phyloP scores from a whole-genome alignment of 345 rosid species.

The Rhizophora mangle region DNA sequence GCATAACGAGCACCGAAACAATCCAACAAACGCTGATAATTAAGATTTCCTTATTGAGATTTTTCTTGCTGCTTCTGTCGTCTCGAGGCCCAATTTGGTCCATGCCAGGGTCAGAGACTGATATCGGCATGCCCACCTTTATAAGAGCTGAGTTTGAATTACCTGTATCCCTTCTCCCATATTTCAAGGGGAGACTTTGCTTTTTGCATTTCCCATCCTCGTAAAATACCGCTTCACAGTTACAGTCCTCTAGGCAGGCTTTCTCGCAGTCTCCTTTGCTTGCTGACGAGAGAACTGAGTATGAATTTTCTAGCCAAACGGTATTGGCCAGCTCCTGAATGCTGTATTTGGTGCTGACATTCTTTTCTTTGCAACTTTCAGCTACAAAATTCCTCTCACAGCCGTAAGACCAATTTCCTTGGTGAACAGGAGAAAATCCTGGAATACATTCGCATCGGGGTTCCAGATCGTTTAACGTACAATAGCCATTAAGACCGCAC shows the following conservation, averaged over 20 bases:
- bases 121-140: slow-evolving; percentile 7
- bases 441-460: slow-evolving; percentile 19
- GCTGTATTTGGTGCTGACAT: slow-evolving; percentile 1
- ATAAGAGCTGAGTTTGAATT: slow-evolving; percentile 11
- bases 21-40: slow-evolving; percentile 2
- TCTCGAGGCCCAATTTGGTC: not conserved
- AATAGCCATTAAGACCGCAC: slow-evolving; percentile 32
- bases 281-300: not conserved
- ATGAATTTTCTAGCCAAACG: slow-evolving; percentile 14
- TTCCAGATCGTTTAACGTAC: slow-evolving; percentile 2
- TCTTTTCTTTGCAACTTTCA: slow-evolving; percentile 10
- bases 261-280: slow-evolving; percentile 11
- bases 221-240: slow-evolving; percentile 31
- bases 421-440: slow-evolving; percentile 12
- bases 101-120: not conserved
- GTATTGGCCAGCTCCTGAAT: slow-evolving; percentile 10
- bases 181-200: slow-evolving; percentile 32
- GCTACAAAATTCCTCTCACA: slow-evolving; percentile 21
- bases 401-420: slow-evolving; percentile 17
- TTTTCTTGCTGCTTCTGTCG: not conserved
- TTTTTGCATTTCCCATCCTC: slow-evolving; percentile 3
- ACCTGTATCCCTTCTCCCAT: not conserved
- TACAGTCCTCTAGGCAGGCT: slow-evolving; percentile 27
- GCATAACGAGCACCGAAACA: not conserved
- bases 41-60: not conserved